These are phyloP conservation scores for Gracilariopsis chorda DNA, from an alignment of 23 red algal species.

Conservation along the genomic window DNA sequence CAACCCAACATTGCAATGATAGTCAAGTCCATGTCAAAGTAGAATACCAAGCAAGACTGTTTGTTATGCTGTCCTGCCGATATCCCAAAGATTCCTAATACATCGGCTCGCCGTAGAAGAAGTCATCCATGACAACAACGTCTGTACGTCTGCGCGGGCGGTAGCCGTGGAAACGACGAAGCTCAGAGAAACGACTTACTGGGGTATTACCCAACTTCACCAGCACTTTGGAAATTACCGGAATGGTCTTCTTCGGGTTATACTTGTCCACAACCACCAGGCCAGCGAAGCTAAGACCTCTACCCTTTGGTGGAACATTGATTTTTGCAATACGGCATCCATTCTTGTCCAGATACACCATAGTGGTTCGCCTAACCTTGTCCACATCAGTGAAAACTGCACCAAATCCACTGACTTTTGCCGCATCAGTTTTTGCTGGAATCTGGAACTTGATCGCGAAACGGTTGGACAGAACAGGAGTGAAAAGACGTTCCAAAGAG, in stretches of 20 bases:
- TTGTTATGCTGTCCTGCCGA: no score
- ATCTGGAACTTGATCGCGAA: slow-evolving; percentile 28
- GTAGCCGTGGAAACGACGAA: not conserved
- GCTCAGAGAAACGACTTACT: not conserved
- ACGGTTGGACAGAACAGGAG: slow-evolving; percentile 37
- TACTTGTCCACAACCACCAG: not conserved
- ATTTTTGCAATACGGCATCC: slow-evolving; percentile 19
- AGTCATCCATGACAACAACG: slow-evolving; percentile 58
- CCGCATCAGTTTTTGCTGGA: not conserved
- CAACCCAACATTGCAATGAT: no score
- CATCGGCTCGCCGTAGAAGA: slow-evolving; percentile 65
- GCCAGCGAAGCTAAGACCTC: slow-evolving; percentile 51
- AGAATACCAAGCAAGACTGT: no score
- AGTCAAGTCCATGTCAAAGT: no score
- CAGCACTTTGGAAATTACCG: slow-evolving; percentile 24
- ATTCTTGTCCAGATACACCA: slow-evolving; percentile 23
- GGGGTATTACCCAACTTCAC: slow-evolving; percentile 7
- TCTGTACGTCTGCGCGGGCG: not conserved
- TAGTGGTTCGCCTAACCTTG: not conserved
- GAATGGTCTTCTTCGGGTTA: not conserved
- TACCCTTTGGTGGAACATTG: slow-evolving; percentile 26
- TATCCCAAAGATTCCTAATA: not conserved
- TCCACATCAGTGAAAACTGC: slow-evolving; percentile 63
- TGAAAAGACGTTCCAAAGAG: slow-evolving; percentile 41
- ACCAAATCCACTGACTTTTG: slow-evolving; percentile 48